Evolutionary conservation across 495 filamentous ascomycete genomes (phyloP), one percentile per base, ranked within the genome.

Genomic region (Lasiosphaeria ovina): DNA sequence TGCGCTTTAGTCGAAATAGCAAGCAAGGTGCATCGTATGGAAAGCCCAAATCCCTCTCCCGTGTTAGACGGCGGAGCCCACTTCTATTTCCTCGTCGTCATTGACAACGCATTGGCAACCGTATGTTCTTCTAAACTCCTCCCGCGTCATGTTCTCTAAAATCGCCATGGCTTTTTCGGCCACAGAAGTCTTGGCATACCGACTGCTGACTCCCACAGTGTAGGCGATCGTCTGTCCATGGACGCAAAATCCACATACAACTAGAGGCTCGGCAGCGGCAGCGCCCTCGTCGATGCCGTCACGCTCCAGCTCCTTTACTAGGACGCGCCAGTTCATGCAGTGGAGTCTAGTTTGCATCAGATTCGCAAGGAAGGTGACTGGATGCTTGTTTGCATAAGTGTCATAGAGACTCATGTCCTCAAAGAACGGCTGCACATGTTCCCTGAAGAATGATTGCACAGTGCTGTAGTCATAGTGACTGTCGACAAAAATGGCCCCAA

Each of bases 401-500:
- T 96, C 92, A 68, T 96, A 97, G 35, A 95, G 78, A 10, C 78
- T 73, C 88, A 98, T 97, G 72, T 98, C 91, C 63, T 85, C 81
- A 62, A 98, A 98, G 71, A 83, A 97, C 16, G 85, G 85, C 58
- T 78, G 80, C 60, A 98, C 81, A 59, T 91, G 83, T 6, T 61
- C 71, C 31, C 85, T 70, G 74, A 96, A 96, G 75, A 98, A 98
- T 4, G 68, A 70, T 62, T 91, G 85, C 1, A 98, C 86, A 16
- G 85, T 76, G 3, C 66, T 63, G 72, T 86, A 97, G 59, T 93
- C 76, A 74, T 92, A 97, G 38, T 83, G 81, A 4, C 92, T 93
- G 74, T 98, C 94, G 17, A 98, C 86, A 69, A 97, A 98, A 3
- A 96, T 79, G 24, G 94, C 93, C 4, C 90, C 95, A 24, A 97